Base-by-base conservation (phyloP, 768 basidiomycete genomes). In the Boletus rufocinnamomeus region DNA sequence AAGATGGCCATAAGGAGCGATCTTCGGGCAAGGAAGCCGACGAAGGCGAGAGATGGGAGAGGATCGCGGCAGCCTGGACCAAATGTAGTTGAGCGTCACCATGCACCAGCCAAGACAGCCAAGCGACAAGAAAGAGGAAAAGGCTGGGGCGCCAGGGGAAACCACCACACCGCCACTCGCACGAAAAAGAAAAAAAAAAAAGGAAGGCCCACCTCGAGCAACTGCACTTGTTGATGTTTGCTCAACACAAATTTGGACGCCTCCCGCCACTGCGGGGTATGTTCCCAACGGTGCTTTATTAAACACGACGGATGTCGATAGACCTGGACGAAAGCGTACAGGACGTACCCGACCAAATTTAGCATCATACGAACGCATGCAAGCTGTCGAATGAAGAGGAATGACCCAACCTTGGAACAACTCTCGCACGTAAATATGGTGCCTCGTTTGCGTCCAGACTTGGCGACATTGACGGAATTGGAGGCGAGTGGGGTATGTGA, bases 201-300 rank as follows among this genome's bases (percentile, higher is more conserved):
- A 48, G 16, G 4, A 30, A 41, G 41, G 52, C 56, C 8, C 58
- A 89, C 91, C 82, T 98, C 96, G 45, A 99, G 88, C 52, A 98
- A 76, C 66, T 98, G 96, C 1, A 99, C 96, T 65, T 98, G 95
- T 68, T 98, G 95, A 71, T 98, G 95, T 75, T 98, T 98, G 74
- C 88, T 92, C 57, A 98, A 79, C 34, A 94, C 84, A 66, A 95
- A 87, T 71, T 95, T 93, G 63, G 89, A 83, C 2, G 95, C 90
- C 71, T 95, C 92, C 45, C 90, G 88, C 96, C 96, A 98, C 67
- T 97, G 94, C 21, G 92, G 91, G 35, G 91, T 93, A 69, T 96
- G 93, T 69, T 98, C 95, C 96, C 96, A 98, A 35, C 96, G 89
- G 69, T 98, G 96, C 74, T 98, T 98, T 74, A 95, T 91, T 49